Conservation (phyloP, 371 early-diverging fungal species). For the Apophysomyces variabilis region DNA sequence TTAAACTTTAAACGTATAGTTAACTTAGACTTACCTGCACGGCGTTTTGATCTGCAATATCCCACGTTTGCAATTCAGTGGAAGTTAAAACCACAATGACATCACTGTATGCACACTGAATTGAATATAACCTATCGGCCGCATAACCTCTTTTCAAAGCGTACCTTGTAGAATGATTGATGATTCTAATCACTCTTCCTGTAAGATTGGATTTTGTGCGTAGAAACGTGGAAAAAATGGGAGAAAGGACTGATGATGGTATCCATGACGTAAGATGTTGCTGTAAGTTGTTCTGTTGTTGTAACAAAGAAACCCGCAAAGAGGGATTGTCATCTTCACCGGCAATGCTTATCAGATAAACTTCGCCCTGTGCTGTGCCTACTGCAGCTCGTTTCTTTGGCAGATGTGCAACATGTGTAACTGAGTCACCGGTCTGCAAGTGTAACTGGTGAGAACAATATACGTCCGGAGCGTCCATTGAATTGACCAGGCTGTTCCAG, state of each 20-base stretch:
- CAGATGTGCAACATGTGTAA: background rate
- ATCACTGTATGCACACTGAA: background rate
- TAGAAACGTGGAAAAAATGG: background rate
- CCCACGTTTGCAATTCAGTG: background rate
- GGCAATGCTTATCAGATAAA: background rate
- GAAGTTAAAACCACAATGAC: background rate
- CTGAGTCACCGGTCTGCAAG: background rate
- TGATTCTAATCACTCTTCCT: background rate
- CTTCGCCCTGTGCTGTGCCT: background rate
- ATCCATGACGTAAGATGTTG: background rate
- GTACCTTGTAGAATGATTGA: background rate
- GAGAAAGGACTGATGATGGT: background rate
- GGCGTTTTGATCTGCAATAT: background rate
- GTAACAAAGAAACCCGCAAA: background rate
- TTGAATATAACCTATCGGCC: background rate
- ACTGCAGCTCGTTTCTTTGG: background rate
- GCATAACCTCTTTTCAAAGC: background rate
- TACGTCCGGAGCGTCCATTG: background rate
- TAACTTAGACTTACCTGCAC: background rate
- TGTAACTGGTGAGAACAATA: background rate
- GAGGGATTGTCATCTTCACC: background rate
- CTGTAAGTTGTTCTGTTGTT: background rate
- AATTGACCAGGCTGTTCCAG: background rate
- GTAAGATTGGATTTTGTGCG: background rate
- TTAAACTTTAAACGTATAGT: background rate